Evolutionary conservation across 768 basidiomycete genomes (phyloP), one percentile per base, ranked within the genome.

Genomic region (Xanthoconium purpureum): DNA sequence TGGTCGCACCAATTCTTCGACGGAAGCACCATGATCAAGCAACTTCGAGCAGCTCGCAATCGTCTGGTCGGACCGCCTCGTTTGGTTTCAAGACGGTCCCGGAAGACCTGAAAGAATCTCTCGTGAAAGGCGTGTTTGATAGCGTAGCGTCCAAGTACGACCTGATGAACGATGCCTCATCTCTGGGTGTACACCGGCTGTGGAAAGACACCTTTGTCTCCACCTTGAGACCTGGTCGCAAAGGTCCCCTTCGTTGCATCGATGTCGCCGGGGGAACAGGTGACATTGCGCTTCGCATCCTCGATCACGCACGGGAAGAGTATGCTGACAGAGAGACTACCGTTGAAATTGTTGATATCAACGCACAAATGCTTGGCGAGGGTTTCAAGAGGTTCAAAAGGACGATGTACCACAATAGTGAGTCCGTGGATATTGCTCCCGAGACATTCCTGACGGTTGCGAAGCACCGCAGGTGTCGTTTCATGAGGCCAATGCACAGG

Each of bases 91-190:
- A 79, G 72, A 90, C 87, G 8, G 86, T 99, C 3, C 89, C 89
- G 14, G 89, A 92, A 69, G 85, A 89, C 35, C 71, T 80, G 36
- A 99, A 99, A 70, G 96, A 98, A 74, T 75, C 81, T 3, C 80
- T 98, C 45, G 97, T 99, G 59, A 92, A 91, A 65, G 83, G 82
- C 60, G 95, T 99, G 50, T 99, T 99, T 75, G 86, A 91, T 67
- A 96, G 92, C 8, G 97, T 99, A 55, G 94, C 97, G 42, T 88
- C 91, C 36, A 88, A 83, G 44, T 99, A 99, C 74, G 97, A 98
- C 73, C 72, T 98, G 40, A 97, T 99, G 96, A 99, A 99, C 78
- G 97, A 98, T 69, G 92, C 94, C n/a, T 91, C 94, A 72, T 98
- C 97, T 4, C 74, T 98, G 58, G 97, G 97, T 36, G 87, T 98